Evolutionary conservation across 805 yeast genomes (phyloP).

Genomic region (Candida chilensis): DNA sequence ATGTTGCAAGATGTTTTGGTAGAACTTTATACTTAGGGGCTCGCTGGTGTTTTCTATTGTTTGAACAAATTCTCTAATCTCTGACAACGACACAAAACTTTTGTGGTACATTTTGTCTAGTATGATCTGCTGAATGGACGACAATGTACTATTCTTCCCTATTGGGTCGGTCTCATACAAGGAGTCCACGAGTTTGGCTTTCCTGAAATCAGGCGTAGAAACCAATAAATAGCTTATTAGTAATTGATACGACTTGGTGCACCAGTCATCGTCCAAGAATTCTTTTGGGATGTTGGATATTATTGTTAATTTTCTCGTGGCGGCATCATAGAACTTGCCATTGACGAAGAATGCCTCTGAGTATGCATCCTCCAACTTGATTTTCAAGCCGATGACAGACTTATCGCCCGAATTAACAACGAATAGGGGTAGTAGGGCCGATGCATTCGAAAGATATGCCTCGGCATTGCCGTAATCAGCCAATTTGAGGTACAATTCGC

Average conservation of each 20-base stretch:
- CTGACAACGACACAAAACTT: too few species aligned
- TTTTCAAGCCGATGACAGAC: not conserved
- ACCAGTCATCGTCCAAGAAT: not conserved
- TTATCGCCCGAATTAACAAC: not conserved
- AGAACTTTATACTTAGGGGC: too few species aligned
- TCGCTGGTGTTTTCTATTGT: too few species aligned
- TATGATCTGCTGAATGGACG: too few species aligned
- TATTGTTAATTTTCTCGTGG: not conserved
- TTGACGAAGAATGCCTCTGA: not conserved
- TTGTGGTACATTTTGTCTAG: too few species aligned
- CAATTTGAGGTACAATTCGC: not conserved
- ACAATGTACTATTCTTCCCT: too few species aligned
- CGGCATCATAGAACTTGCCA: not conserved
- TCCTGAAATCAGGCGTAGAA: not conserved
- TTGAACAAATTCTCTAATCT: too few species aligned
- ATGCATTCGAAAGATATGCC: constrained; percentile 1
- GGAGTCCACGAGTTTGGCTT: not conserved
- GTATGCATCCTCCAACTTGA: not conserved
- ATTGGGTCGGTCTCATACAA: too few species aligned
- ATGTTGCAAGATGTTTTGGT: not conserved
- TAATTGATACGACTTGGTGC: not conserved
- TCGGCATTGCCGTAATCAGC: not conserved
- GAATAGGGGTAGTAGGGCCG: not conserved
- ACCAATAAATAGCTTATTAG: not conserved
- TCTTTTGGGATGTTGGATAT: not conserved